Conservation (phyloP, 2,329 filamentous ascomycete genomes). For the Monosporascus sp. region DNA sequence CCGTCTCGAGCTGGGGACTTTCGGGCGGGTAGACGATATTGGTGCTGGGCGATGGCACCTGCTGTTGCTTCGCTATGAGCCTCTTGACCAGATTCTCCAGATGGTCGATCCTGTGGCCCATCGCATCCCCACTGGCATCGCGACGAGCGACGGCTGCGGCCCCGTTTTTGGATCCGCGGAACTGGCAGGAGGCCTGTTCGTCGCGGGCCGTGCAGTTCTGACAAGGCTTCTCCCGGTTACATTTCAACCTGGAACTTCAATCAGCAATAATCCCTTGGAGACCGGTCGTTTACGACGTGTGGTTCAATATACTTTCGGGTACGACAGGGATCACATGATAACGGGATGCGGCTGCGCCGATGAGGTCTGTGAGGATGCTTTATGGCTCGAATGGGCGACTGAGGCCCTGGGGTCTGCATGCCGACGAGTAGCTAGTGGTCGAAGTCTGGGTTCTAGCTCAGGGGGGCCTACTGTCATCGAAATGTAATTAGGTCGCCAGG, state of each 20-base stretch:
- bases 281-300: not conserved
- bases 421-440: too few relatives aligned
- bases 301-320: slow-evolving; percentile 10
- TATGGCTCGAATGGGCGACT: not conserved
- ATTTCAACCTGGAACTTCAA: slow-evolving; percentile 17
- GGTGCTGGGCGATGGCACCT: not conserved
- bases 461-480: too few relatives aligned
- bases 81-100: slow-evolving; percentile 15
- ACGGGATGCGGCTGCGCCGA: slow-evolving; percentile 12
- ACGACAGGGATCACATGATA: slow-evolving; percentile 19
- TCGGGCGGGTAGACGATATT: not conserved
- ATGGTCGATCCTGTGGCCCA: slow-evolving; percentile 17
- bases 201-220: slow-evolving; percentile 21
- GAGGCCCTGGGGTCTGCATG: slow-evolving; percentile 4
- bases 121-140: slow-evolving; percentile 6
- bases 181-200: slow-evolving; percentile 16
- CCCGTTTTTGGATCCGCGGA: slow-evolving; percentile 13
- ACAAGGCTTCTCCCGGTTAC: slow-evolving; percentile 23
- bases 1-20: not conserved
- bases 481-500: too few relatives aligned
- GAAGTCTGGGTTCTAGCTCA: too few relatives aligned
- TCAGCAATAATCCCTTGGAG: slow-evolving; percentile 1
- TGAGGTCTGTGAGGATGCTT: not conserved
- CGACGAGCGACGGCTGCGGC: not conserved
- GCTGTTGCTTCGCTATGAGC: slow-evolving; percentile 10